Evolutionary conservation across 352 stramenopile genomes (phyloP).

Genomic region (Phytophthora agathidicida): DNA sequence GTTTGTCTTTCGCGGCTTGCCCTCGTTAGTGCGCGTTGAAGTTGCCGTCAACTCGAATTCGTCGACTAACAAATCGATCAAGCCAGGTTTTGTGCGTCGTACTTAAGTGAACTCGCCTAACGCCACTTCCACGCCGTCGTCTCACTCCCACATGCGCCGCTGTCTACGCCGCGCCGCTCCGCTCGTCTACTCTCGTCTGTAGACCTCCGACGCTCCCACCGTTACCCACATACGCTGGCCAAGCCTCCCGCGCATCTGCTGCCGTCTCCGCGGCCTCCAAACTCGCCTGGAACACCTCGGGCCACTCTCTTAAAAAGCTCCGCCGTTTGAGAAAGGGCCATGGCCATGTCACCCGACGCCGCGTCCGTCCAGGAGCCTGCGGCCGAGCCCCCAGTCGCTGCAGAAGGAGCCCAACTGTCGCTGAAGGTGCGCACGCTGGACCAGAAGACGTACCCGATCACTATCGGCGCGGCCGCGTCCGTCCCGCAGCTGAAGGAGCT

Average conservation of each 20-base stretch:
- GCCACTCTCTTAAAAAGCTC: neutral
- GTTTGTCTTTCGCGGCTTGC: too few species aligned
- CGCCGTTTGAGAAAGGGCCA: conserved; percentile 5
- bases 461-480: conserved; percentile 60
- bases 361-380: conserved; percentile 15
- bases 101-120: neutral
- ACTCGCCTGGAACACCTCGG: conserved; percentile 2
- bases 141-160: too few species aligned
- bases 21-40: too few species aligned
- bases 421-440: conserved; percentile 87
- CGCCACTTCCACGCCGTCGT: too few species aligned
- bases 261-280: neutral
- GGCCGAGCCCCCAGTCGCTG: conserved; percentile 14
- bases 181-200: too few species aligned
- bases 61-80: neutral
- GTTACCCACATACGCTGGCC: neutral
- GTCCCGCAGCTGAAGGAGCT: conserved; percentile 80
- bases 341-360: conserved; percentile 1
- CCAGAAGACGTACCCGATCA: conserved; percentile 82
- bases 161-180: too few species aligned
- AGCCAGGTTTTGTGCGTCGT: neutral
- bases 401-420: conserved; percentile 44
- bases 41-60: conserved; percentile 3
- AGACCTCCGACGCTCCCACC: neutral
- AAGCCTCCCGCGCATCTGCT: neutral